Evolutionary conservation across 805 yeast genomes (phyloP).

Genomic region (Geotrichum ghanense): DNA sequence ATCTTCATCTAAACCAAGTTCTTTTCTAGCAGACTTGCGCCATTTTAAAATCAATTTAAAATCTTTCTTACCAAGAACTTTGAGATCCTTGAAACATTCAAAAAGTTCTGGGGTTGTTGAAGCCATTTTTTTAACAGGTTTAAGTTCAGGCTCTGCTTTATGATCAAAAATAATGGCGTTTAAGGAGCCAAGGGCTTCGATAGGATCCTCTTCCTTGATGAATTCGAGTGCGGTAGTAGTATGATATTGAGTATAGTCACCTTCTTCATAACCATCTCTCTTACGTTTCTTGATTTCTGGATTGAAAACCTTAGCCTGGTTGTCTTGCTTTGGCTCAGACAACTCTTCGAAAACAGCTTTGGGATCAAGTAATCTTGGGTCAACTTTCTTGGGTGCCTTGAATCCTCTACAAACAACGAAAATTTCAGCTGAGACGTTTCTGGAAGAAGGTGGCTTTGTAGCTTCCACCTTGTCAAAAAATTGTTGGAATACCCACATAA

Average conservation of each 20-base stretch:
- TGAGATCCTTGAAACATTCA: constrained; percentile 81
- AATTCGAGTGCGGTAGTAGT: constrained; percentile 69
- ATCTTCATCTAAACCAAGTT: constrained; percentile 52
- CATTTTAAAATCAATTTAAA: constrained; percentile 76
- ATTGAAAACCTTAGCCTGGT: constrained; percentile 86
- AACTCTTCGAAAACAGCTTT: constrained; percentile 91
- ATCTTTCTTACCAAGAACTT: constrained; percentile 89
- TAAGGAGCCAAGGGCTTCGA: constrained; percentile 64
- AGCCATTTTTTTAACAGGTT: constrained; percentile 55
- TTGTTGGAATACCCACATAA: constrained; percentile 96
- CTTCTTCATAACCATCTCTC: constrained; percentile 96
- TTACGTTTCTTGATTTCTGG: constrained; percentile 86
- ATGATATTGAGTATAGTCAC: constrained; percentile 64
- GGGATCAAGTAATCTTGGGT: constrained; percentile 86
- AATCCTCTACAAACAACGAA: constrained; percentile 94
- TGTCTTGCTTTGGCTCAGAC: constrained; percentile 41
- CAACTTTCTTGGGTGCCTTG: constrained; percentile 92
- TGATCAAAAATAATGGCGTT: constrained; percentile 51
- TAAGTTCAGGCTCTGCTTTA: constrained; percentile 59
- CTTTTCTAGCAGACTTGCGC: constrained; percentile 76
- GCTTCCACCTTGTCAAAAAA: constrained; percentile 95
- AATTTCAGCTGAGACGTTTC: constrained; percentile 98
- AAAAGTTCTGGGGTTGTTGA: constrained; percentile 69
- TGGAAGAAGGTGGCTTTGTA: constrained; percentile 96
- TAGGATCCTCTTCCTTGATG: constrained; percentile 71